Evolutionary conservation across 805 yeast genomes (phyloP).

Genomic region (Scheffersomyces lignosus): DNA sequence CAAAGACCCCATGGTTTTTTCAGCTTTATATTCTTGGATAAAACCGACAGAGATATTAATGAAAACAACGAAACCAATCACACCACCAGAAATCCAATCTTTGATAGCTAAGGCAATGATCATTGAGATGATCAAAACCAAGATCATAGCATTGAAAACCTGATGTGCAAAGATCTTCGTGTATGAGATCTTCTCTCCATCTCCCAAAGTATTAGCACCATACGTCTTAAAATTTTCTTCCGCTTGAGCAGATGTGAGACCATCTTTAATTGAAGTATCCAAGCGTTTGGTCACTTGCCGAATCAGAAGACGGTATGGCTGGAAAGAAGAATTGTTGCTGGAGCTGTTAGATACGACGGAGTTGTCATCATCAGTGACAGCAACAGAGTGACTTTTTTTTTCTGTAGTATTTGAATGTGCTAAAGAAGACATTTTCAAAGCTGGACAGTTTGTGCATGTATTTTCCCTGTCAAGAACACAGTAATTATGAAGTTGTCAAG

Average conservation of each 20-base stretch:
- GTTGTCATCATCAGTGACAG: not conserved
- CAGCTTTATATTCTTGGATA: slow-evolving; percentile 71
- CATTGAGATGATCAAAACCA: slow-evolving; percentile 70
- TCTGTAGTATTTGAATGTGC: slow-evolving; percentile 4
- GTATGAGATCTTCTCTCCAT: slow-evolving; percentile 54
- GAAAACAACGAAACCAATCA: slow-evolving; percentile 64
- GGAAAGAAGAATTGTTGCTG: not conserved
- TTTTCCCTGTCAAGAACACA: no score
- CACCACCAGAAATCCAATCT: slow-evolving; percentile 85
- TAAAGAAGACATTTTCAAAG: not conserved
- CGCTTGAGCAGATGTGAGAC: slow-evolving; percentile 31
- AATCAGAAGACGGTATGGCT: slow-evolving; percentile 33
- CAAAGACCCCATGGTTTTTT: slow-evolving; percentile 75
- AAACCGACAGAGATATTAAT: slow-evolving; percentile 69
- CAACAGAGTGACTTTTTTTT: slow-evolving; percentile 1
- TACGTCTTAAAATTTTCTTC: slow-evolving; percentile 19
- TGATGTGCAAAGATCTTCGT: slow-evolving; percentile 61
- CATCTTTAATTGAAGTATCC: slow-evolving; percentile 46
- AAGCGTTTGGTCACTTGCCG: slow-evolving; percentile 37
- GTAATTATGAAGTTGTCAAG: no score
- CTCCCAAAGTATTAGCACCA: slow-evolving; percentile 66
- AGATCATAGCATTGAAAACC: slow-evolving; percentile 74
- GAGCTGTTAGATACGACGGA: not conserved
- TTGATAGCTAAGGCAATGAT: slow-evolving; percentile 67
- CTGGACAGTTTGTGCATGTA: no score